Base-by-base conservation (phyloP, 2,329 filamentous ascomycete species). In the Alternaria gaisen region DNA sequence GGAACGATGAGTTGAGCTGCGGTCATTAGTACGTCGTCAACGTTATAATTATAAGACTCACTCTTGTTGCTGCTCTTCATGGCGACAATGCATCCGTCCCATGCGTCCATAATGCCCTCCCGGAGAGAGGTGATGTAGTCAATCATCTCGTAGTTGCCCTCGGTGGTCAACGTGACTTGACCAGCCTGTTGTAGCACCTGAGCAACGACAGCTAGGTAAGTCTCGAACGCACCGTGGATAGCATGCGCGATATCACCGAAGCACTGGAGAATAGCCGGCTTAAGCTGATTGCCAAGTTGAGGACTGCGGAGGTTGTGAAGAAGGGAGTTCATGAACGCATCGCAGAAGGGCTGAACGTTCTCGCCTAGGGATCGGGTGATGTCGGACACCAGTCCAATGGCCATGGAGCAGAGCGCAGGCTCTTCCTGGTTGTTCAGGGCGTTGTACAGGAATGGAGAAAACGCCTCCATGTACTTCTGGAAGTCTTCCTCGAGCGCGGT, bases 101-200 rank as follows among this genome's bases (percentile, higher is more conserved):
- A 99, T 34, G 95, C 95, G 84, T 99, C 95, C 90, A 98, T 97
- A 69, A 99, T 98, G 70, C 94, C 95, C 78, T 99, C 96, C 55
- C 95, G 90, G 50, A 99, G 86, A 20, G 94, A 97, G 66, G 97
- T 88, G 70, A 99, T 90, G 77, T 99, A 99, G 80, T 98, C 94
- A 59, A 94, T 90, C 91, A 98, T 97, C 81, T 99, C 95, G 72
- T 94, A 95, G 52, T 91, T 91, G 60, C 91, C 90, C 68, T 97
- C 93, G 28, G 89, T 86, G 58, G 88, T 88, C 42, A 92, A 88
- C 32, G 90, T 91, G 58, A 99, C 93, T 44, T 86, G 89, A 18
- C 93, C 91, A 57, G 95, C 95, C 80, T 98, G 94, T 80, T 97
- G 93, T 65, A 99, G 85, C 16, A 99, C 94, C 77, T 94, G 91